Evolutionary conservation across 495 filamentous ascomycete genomes (phyloP), one percentile per base, ranked within the genome.

Genomic region (Letharia columbiana): DNA sequence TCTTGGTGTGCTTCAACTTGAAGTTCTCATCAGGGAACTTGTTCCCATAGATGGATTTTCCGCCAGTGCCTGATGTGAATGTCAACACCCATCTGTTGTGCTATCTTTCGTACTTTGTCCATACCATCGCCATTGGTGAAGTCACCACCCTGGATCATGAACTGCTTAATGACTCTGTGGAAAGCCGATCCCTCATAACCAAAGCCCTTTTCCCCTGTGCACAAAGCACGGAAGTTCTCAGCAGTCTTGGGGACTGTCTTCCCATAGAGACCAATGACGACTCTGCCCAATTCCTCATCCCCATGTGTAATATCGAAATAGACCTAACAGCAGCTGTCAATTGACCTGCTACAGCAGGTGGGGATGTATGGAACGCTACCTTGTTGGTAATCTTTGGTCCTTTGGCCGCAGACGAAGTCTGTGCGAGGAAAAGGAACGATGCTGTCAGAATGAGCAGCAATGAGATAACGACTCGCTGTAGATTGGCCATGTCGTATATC

Each of bases 61-160:
- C 94, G 76, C 94, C 94, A 74, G 92, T 97, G 73, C 92, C 83
- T 84, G 42, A 20, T 61, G 33, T 64, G 35, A 50, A 28, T 59
- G 47, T 73, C 57, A 76, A 66, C 58, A 67, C 56, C 42, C 39
- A 65, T 40, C 9, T 35, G 40, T 35, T 50, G n/a, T 44, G n/a
- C 18, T 9, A 7, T 23, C 28, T 20, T n/a, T 58, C 28, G 39
- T 20, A 4, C 13, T 33, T n/a, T 71, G 75, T 57, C 15, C 54
- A 65, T 68, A 84, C 84, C 93, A 74, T 99, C 92, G 70, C 87
- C 87, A 68, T 87, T 91, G 77, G 95, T 99, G 81, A 99, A 99
- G 81, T 99, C 95, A 80, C 95, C 94, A 75, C 94, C 94, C 81
- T 98, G 94, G 76, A 97, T 96, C 94, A 98, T 98, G 82, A 98